Conservation (phyloP, 495 filamentous ascomycete species). For the Aspergillus biplanus region DNA sequence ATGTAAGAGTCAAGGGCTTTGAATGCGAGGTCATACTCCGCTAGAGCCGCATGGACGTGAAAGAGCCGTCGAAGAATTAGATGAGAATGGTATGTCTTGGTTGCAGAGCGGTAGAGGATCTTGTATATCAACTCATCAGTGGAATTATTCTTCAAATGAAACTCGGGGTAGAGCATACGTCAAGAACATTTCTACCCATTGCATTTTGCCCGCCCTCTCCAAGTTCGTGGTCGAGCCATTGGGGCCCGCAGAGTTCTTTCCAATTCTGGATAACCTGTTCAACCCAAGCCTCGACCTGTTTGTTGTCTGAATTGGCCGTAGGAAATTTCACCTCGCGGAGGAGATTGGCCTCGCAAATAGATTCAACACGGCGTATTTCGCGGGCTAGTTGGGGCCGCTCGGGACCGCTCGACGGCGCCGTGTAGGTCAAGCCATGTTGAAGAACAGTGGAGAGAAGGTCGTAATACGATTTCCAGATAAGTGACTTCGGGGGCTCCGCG, state of each 20-base stretch:
- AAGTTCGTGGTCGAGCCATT: conserved; percentile 75
- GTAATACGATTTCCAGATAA: conserved; percentile 82
- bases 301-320: conserved; percentile 72
- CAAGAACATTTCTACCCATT: conserved; percentile 72
- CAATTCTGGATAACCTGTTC: conserved; percentile 83
- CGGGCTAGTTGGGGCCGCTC: conserved; percentile 66
- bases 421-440: conserved; percentile 40
- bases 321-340: conserved; percentile 80
- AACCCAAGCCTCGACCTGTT: conserved; percentile 79
- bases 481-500: conserved; percentile 27
- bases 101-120: conserved; percentile 83
- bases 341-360: conserved; percentile 71
- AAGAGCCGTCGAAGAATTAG: conserved; percentile 85
- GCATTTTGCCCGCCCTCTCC: conserved; percentile 75
- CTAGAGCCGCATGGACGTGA: conserved; percentile 79
- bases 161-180: conserved; percentile 50
- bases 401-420: conserved; percentile 33
- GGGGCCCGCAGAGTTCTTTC: conserved; percentile 72
- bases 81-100: conserved; percentile 93
- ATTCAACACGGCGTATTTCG: conserved; percentile 76
- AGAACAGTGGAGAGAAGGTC: conserved; percentile 65
- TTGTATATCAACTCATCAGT: conserved; percentile 35
- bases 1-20: conserved; percentile 88
- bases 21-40: conserved; percentile 86
- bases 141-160: background rate